Base-by-base conservation (phyloP, 164 flowering plant genomes). In the Chimonanthus salicifolius region DNA sequence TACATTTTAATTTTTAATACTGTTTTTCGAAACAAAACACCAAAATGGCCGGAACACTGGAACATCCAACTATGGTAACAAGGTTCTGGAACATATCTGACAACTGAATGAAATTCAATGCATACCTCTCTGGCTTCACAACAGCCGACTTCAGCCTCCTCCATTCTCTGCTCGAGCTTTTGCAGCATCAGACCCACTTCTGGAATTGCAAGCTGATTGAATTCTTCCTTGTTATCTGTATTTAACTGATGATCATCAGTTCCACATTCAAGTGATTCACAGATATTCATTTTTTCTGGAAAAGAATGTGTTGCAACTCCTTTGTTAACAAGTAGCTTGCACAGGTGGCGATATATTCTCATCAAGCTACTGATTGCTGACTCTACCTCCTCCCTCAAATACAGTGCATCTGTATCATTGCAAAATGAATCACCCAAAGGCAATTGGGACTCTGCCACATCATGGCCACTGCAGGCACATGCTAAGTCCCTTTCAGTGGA, bases 361-460 rank as follows among this genome's bases (percentile, higher is more conserved):
- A 65, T 69, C 65, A 87, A 86, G 67, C 82, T 72, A 72, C 71
- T 49, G 58, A 77, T 72, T 66, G 78, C 75, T 68, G 63, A 74
- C 47, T 74, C 72, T 11, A 85, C 13, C 77, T 88, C 88, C 76
- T 71, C 72, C 78, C 50, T 80, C 75, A 83, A 72, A 70, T 49
- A 48, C 16, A 58, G 11, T 62, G 16, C 73, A 18, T 68, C 69
- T 67, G 70, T 69, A 67, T 82, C 71, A 54, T 72, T 5, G 6
- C 18, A 51, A 63, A 13, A 18, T 51, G 71, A 58, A 20, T 49
- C 66, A 21, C 73, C 62, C 45, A 64, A 16, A 48, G 68, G 71
- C 62, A 21, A 33, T 50, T 74, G 60, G 20, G 20, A 68, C 13
- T 66, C 76, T 43, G 58, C 63, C n/a, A 71, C 47, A 21, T 72